Conservation (phyloP, 2,329 filamentous ascomycete species). For the Leptographium galeiforme region DNA sequence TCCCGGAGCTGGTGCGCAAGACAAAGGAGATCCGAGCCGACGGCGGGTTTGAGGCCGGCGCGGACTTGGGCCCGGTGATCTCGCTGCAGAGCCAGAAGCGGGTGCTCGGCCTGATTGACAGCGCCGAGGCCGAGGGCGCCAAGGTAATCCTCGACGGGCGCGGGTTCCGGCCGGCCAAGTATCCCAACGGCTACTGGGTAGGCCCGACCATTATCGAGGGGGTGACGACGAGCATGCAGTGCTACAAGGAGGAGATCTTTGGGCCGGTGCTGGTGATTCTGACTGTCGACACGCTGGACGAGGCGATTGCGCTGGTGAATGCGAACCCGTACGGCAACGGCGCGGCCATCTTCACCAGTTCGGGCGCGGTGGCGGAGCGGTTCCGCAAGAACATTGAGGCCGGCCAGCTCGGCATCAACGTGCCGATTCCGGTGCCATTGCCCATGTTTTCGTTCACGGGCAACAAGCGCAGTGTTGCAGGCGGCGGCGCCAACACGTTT, state of each 20-base stretch:
- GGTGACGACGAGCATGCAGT: slow-evolving; percentile 67
- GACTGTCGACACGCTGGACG: slow-evolving; percentile 63
- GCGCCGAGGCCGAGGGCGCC: slow-evolving; percentile 66
- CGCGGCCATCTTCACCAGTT: slow-evolving; percentile 69
- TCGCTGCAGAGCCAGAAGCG: slow-evolving; percentile 62
- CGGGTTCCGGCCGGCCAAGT: slow-evolving; percentile 58
- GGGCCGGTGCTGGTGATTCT: slow-evolving; percentile 73
- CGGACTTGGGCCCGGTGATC: slow-evolving; percentile 72
- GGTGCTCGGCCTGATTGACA: slow-evolving; percentile 62
- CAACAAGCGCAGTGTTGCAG: slow-evolving; percentile 82
- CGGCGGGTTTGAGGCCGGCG: slow-evolving; percentile 67
- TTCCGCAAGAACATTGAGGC: slow-evolving; percentile 74
- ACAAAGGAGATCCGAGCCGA: slow-evolving; percentile 61
- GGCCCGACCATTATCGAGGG: slow-evolving; percentile 72
- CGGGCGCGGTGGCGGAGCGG: slow-evolving; percentile 58
- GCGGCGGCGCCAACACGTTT: slow-evolving; percentile 84
- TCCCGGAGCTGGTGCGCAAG: slow-evolving; percentile 60
- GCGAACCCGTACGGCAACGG: slow-evolving; percentile 78
- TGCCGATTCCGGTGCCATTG: slow-evolving; percentile 59
- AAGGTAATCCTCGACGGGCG: slow-evolving; percentile 69
- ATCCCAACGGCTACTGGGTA: slow-evolving; percentile 74
- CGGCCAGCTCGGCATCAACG: slow-evolving; percentile 76
- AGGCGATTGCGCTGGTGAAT: slow-evolving; percentile 71
- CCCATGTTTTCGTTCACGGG: slow-evolving; percentile 62
- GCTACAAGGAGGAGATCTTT: slow-evolving; percentile 77